Evolutionary conservation across 1,284 basidiomycete species (phyloP).

Genomic region (Apiotrichum laibachii): DNA sequence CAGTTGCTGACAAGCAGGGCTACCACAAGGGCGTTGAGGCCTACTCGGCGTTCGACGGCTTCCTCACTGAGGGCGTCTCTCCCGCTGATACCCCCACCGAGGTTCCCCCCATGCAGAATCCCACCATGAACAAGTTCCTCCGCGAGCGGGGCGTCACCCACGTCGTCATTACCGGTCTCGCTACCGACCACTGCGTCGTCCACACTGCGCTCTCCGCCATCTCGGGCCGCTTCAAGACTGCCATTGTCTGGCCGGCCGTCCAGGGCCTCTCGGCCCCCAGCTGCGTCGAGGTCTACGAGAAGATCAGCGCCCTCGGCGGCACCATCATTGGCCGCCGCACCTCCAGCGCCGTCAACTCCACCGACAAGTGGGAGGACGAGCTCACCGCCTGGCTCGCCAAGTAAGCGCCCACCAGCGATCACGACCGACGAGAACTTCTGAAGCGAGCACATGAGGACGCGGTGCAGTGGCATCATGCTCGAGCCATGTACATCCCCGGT

Average conservation of each 20-base stretch:
- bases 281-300: slow-evolving; percentile 11
- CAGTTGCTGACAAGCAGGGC: slow-evolving; percentile 38
- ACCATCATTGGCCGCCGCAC: slow-evolving; percentile 10
- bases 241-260: slow-evolving; percentile 28
- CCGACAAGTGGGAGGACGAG: slow-evolving; percentile 9
- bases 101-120: slow-evolving; percentile 30
- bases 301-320: slow-evolving; percentile 13
- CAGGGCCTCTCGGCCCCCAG: slow-evolving; percentile 24
- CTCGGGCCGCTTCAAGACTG: slow-evolving; percentile 25
- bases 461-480: too few relatives aligned
- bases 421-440: too few relatives aligned
- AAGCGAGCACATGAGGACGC: too few relatives aligned
- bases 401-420: not conserved
- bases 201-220: slow-evolving; percentile 33
- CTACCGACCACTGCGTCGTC: slow-evolving; percentile 60
- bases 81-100: slow-evolving; percentile 25
- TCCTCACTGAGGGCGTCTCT: slow-evolving; percentile 25
- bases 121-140: slow-evolving; percentile 48
- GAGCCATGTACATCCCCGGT: too few relatives aligned
- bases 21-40: slow-evolving; percentile 55
- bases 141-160: slow-evolving; percentile 48
- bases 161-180: slow-evolving; percentile 61
- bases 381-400: slow-evolving; percentile 7
- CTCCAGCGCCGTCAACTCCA: not conserved
- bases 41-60: slow-evolving; percentile 57